Evolutionary conservation across 805 yeast genomes (phyloP).

Genomic region (Yamadazyma phyllophila): DNA sequence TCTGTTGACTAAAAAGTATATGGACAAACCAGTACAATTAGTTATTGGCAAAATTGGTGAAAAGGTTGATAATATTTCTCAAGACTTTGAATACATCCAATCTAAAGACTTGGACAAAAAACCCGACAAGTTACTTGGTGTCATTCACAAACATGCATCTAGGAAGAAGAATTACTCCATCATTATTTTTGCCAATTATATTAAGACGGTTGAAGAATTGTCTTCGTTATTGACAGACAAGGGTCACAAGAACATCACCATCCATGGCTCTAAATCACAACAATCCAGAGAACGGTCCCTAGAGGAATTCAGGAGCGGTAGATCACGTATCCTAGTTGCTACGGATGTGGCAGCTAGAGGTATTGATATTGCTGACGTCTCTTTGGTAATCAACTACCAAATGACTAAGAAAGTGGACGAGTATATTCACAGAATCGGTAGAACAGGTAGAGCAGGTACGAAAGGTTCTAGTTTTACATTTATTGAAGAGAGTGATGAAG

Average conservation of each 20-base stretch:
- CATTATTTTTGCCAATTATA: constrained; percentile 79
- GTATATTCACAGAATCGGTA: constrained; percentile 89
- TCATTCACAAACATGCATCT: constrained; percentile 44
- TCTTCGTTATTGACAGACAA: constrained; percentile 45
- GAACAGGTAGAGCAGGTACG: constrained; percentile 95
- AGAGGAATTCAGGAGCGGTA: constrained; percentile 51
- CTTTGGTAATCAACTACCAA: constrained; percentile 83
- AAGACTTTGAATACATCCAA: constrained; percentile 49
- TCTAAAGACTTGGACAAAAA: constrained; percentile 29
- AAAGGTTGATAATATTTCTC: constrained; percentile 67
- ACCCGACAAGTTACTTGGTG: constrained; percentile 38
- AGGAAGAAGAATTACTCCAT: constrained; percentile 32
- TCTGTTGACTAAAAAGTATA: constrained; percentile 59
- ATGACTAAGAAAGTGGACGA: constrained; percentile 77
- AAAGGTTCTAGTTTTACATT: constrained; percentile 76
- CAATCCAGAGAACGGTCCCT: constrained; percentile 81
- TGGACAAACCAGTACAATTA: constrained; percentile 59
- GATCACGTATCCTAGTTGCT: constrained; percentile 69
- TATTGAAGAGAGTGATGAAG: constrained; percentile 55
- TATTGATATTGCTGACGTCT: constrained; percentile 83
- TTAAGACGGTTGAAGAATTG: constrained; percentile 67
- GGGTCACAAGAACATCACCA: constrained; percentile 49
- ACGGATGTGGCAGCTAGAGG: constrained; percentile 98
- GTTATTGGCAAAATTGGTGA: constrained; percentile 67
- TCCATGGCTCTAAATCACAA: constrained; percentile 87